Percentiles rank a stretch among this genome's conserved stretches.
Evolutionary conservation across 805 yeast species (phyloP).

Genomic region (Scheffersomyces ergatensis): DNA sequence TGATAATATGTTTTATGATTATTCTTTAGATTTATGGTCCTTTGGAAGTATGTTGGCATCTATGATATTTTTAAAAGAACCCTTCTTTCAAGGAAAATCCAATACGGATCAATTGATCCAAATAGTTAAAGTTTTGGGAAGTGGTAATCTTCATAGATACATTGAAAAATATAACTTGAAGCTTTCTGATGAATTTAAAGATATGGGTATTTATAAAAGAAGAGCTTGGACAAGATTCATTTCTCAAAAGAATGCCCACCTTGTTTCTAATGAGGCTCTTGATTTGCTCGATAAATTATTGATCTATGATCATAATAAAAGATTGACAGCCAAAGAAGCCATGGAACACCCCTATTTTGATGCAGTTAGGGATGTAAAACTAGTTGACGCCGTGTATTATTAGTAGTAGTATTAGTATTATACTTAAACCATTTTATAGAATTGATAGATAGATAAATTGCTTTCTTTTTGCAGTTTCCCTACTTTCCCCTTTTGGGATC

Average conservation of each 20-base stretch:
- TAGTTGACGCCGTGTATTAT: no score
- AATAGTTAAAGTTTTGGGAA: slow-evolving; percentile 83
- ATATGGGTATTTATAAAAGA: slow-evolving; percentile 67
- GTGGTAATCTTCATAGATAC: slow-evolving; percentile 71
- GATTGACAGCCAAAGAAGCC: slow-evolving; percentile 87
- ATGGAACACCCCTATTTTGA: slow-evolving; percentile 61
- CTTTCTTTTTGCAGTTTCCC: no score
- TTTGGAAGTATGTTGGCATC: slow-evolving; percentile 92
- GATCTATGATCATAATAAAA: slow-evolving; percentile 83
- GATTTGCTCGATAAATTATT: slow-evolving; percentile 79
- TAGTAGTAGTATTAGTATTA: no score
- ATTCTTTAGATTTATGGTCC: slow-evolving; percentile 91
- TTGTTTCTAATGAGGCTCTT: slow-evolving; percentile 65
- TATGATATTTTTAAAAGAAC: slow-evolving; percentile 85
- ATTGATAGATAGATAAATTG: no score
- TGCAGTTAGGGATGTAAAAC: slow-evolving; percentile 12
- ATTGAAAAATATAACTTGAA: slow-evolving; percentile 67
- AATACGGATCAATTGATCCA: slow-evolving; percentile 90
- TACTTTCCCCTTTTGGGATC: no score
- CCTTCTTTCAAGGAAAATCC: slow-evolving; percentile 88
- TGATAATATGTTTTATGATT: slow-evolving; percentile 84
- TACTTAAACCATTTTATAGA: no score
- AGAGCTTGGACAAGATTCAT: slow-evolving; percentile 86
- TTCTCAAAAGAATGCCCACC: slow-evolving; percentile 63
- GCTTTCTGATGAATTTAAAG: slow-evolving; percentile 74